A percentile compares a stretch with the other conserved stretches of the same genome.
Evolutionary conservation across 176 grass and related monocot species (phyloP).

Genomic region (Pharus latifolius): DNA sequence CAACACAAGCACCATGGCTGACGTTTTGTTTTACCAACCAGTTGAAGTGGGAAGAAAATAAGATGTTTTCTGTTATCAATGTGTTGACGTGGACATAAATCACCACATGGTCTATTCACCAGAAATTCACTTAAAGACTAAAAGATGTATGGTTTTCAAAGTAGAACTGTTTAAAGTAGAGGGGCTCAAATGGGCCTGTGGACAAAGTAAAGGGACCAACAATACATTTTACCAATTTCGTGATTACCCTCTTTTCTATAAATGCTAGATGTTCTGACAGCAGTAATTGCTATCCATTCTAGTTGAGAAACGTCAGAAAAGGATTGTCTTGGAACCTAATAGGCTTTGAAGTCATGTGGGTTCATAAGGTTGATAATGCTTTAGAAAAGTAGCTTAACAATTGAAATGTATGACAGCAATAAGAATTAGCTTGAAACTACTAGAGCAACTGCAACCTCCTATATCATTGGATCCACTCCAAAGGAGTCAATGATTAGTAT

Average conservation of each 20-base stretch:
- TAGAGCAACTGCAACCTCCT: background rate
- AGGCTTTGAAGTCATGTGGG: background rate
- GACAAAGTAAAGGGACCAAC: too few species aligned
- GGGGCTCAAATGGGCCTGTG: too few species aligned
- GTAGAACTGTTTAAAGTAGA: too few species aligned
- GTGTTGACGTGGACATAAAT: too few species aligned
- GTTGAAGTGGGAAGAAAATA: too few species aligned
- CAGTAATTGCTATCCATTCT: background rate
- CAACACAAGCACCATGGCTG: too few species aligned
- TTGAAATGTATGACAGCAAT: background rate
- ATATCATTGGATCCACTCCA: slow-evolving; percentile 4
- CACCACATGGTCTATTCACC: too few species aligned
- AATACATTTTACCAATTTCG: too few species aligned
- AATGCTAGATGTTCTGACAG: background rate
- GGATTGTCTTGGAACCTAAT: background rate
- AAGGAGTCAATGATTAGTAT: background rate
- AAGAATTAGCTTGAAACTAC: background rate
- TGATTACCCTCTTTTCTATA: background rate
- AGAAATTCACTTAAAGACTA: too few species aligned
- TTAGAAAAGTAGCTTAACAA: background rate
- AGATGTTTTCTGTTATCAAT: too few species aligned
- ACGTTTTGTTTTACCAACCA: too few species aligned
- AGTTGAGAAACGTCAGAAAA: background rate
- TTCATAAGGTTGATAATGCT: background rate
- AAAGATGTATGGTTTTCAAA: too few species aligned